Evolutionary conservation across 2,329 filamentous ascomycete genomes (phyloP), one percentile per base, ranked within the genome.

Genomic region (Cercospora citrullina): DNA sequence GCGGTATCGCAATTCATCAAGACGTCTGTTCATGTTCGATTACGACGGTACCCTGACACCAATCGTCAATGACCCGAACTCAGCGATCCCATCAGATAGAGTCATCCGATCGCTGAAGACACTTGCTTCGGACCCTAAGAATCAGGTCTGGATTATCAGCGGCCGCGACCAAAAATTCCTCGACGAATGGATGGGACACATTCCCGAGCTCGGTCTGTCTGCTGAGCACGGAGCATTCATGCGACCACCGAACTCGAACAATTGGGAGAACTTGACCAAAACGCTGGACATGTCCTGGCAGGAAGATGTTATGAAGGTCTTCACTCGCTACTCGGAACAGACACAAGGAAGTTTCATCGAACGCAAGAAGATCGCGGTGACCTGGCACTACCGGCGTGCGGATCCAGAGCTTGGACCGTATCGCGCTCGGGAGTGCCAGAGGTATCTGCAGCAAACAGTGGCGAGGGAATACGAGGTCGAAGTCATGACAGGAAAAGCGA

Each of bases 161-260:
- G 95, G 95, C 10, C 89, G 95, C 71, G 94, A 98, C 75, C 93
- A 97, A 77, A 90, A 90, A 7, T 99, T 99, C 81, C 82, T 99
- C 68, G 89, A 91, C 72, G 90, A 96, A 72, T 94, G 94, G 83
- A 89, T 98, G 78, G 95, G 94, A n/a, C 91, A 96, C 80, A 96
- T 98, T 72, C 79, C 88, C 1, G 89, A 91, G 76, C 84, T 99
- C 12, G 95, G 95, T n/a, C 90, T 99, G 76, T 96, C 93, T 74
- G 95, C 95, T 1, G 95, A 99, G 81, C 95, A 99, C 77, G 95
- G 95, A 63, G 97, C 93, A 77, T 99, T 98, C 79, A 93, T 98
- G 81, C 89, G 92, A 69, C 86, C 92, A 72, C 95, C 95, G 5
- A 87, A 90, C 45, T 86, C 85, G 18, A 86, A 89, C 2, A 86